Conservation (phyloP, 176 grass and related monocot species). For the Triticum timopheevii region DNA sequence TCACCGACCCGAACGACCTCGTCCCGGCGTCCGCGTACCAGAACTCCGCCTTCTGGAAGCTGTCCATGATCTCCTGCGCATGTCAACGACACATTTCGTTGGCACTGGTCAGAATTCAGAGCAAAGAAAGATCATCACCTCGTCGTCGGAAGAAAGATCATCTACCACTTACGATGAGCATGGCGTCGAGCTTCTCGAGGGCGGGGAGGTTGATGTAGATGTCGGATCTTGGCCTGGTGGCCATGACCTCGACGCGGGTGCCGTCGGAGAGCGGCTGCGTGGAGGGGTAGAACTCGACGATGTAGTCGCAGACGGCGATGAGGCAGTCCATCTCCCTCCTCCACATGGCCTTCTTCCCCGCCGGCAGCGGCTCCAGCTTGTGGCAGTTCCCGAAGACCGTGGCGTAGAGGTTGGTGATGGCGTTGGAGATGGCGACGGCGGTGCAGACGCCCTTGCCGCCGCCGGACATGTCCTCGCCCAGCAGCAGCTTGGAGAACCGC, state of each 20-base stretch:
- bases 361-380: constrained; percentile 83
- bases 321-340: constrained; percentile 97
- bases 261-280: constrained; percentile 76
- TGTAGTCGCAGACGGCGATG: constrained; percentile 90
- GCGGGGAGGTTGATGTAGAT: constrained; percentile 97
- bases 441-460: constrained; percentile 90
- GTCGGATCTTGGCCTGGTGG: constrained; percentile 85
- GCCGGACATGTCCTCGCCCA: constrained; percentile 99
- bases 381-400: constrained; percentile 85
- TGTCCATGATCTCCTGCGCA: constrained; percentile 84
- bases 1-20: constrained; percentile 57
- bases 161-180: constrained; percentile 66
- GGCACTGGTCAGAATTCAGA: not conserved
- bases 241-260: constrained; percentile 91
- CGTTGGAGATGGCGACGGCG: constrained; percentile 93
- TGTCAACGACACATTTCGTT: not conserved
- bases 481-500: constrained; percentile 92
- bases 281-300: constrained; percentile 91
- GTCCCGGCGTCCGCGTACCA: constrained; percentile 92
- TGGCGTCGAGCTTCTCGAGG: constrained; percentile 88
- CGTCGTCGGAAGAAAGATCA: not conserved
- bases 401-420: constrained; percentile 98
- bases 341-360: constrained; percentile 95
- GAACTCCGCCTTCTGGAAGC: constrained; percentile 90
- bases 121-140: not conserved